A percentile compares a stretch with the other conserved stretches of the same genome.
These are phyloP conservation scores for Chlorella sp. DNA, from an alignment of 139 green algal genomes.

Conservation along the genomic window DNA sequence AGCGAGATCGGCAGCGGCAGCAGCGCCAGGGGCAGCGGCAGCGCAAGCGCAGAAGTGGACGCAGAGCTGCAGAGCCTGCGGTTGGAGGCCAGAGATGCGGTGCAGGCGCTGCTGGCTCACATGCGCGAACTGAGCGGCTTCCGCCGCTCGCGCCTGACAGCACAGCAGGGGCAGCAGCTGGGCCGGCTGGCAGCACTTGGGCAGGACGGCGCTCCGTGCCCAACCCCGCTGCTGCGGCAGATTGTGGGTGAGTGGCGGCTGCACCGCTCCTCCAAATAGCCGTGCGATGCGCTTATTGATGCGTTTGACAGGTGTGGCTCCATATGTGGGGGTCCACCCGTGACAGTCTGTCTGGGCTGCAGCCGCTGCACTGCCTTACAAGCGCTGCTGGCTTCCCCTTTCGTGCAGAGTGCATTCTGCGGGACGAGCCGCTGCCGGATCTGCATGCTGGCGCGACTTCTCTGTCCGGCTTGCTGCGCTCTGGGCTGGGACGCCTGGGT, in stretches of 20 bases:
- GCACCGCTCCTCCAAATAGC: no score
- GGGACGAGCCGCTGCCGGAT: constrained; percentile 25
- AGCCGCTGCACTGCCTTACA: no score
- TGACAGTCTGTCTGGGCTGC: no score
- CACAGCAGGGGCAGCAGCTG: not conserved
- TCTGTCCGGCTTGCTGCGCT: constrained; percentile 60
- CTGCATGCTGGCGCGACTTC: constrained; percentile 47
- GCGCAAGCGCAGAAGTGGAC: not conserved
- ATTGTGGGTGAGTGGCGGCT: not conserved
- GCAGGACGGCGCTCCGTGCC: not conserved
- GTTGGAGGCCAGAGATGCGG: constrained; percentile 22
- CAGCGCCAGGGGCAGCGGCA: not conserved
- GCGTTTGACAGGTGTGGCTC: no score
- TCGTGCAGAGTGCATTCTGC: constrained; percentile 43
- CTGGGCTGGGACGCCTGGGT: constrained; percentile 50
- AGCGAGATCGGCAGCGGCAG: not conserved
- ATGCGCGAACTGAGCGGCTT: constrained; percentile 9
- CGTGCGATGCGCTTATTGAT: no score
- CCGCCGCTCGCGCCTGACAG: not conserved
- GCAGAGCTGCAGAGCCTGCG: not conserved
- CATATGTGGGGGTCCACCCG: no score
- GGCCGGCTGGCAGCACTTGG: constrained; percentile 20
- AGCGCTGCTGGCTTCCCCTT: no score
- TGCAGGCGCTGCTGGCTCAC: constrained; percentile 1
- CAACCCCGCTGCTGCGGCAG: not conserved